Evolutionary conservation across 305 asterid genomes (phyloP), one percentile per base, ranked within the genome.

Genomic region (Fraxinus albicans): DNA sequence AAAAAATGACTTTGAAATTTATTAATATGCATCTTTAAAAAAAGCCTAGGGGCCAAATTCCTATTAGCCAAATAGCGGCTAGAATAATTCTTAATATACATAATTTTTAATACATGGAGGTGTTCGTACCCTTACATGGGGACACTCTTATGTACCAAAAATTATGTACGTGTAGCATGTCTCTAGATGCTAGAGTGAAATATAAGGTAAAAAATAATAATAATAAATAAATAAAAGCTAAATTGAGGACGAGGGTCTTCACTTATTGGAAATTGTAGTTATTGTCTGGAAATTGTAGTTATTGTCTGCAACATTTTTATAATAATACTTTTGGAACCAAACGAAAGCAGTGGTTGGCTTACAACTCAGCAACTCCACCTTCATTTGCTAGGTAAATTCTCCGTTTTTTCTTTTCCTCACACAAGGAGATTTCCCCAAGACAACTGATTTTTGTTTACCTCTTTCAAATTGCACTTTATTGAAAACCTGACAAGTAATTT

Each of bases 191-290:
- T 19, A 55, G 55, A 72, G 47, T 67, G 5, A 82, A 55, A 73
- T 2, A 25, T 1, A 77, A 65, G 47, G 12, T 8, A 6, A 27
- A 27, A 17, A 6, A 7, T 23, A 77, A 77, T 1, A 44, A 47
- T 6, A 23, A 29, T 2, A 13, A 27, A 25, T 6, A 8, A 17
- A 25, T 2, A 47, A 9, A 80, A 67, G 74, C 63, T 73, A 72
- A 79, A 70, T 58, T 63, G 80, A 77, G 82, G 79, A 86, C 12
- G 82, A 83, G 29, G 34, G 44, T 69, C 74, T 21, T 78, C 81
- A 79, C 83, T 82, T 58, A 21, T 84, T 82, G 88, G 88, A 73
- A 83, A 77, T 77, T 83, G 88, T 79, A 86, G 87, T 77, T 87
- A 88, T 86, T 83, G 35, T 86, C 85, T 84, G 79, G 27, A 25